Evolutionary conservation across 192 early-diverging fungal species (phyloP).

Genomic region (Linnemannia zychae): DNA sequence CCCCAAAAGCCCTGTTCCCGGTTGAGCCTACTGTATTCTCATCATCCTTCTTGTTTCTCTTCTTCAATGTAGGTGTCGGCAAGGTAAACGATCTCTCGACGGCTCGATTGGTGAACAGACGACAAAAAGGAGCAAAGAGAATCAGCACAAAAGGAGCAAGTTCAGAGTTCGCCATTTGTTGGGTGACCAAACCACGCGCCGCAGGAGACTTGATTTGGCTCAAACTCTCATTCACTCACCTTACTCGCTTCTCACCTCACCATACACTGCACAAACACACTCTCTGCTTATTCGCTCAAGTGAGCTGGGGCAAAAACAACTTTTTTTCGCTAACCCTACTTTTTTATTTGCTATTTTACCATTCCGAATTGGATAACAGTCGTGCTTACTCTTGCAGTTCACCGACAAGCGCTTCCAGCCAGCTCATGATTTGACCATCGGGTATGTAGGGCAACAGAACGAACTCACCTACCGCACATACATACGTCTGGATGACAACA

Average conservation of each 20-base stretch:
- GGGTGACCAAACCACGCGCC: conserved; percentile 5
- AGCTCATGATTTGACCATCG: conserved; percentile 87
- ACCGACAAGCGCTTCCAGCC: conserved; percentile 87
- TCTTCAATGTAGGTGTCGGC: conserved; percentile 72
- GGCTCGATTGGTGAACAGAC: not conserved
- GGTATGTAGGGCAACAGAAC: conserved; percentile 52
- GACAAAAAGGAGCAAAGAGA: not conserved
- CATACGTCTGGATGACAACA: not conserved
- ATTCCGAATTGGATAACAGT: conserved; percentile 42
- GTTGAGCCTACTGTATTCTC: not conserved
- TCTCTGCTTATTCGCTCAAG: not conserved
- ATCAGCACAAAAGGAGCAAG: not conserved
- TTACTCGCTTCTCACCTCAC: not conserved
- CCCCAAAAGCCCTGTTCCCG: not conserved
- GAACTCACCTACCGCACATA: not conserved
- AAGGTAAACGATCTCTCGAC: conserved; percentile 63
- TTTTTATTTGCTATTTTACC: not conserved
- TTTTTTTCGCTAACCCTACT: conserved; percentile 16
- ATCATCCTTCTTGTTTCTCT: not conserved
- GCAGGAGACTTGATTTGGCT: conserved; percentile 2
- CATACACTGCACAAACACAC: not conserved
- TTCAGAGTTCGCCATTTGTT: not conserved
- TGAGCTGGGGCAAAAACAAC: conserved; percentile 1
- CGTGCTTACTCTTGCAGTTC: conserved; percentile 85
- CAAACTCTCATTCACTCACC: not conserved